phyloP scores from a whole-genome alignment of 352 stramenopile species.

The Phytopythium helicoides region DNA sequence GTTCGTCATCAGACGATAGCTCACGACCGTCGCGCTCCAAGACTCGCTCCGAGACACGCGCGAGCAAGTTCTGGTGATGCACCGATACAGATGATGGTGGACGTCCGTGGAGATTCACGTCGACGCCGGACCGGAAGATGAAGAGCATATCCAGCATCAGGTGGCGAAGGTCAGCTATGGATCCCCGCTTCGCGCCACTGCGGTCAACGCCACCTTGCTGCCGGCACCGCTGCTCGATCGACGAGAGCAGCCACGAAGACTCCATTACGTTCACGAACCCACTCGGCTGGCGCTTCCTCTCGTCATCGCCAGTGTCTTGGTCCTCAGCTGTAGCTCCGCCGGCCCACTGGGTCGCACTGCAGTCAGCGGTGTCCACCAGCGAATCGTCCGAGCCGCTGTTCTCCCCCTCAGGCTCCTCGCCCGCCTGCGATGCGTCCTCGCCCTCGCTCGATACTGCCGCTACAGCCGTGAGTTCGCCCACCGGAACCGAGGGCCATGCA shows the following conservation, averaged over 20 bases:
- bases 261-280: constrained; percentile 79
- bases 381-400: no score
- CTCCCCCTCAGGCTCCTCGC: no score
- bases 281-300: constrained; percentile 13
- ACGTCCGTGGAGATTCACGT: constrained; percentile 50
- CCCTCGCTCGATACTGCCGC: no score
- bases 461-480: no score
- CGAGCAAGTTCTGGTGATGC: constrained; percentile 46
- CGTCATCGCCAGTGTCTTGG: no score
- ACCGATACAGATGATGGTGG: constrained; percentile 31
- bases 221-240: constrained; percentile 55
- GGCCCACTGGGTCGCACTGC: no score
- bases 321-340: no score
- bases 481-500: no score
- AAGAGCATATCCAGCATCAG: constrained; percentile 71
- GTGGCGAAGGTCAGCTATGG: constrained; percentile 47
- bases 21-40: constrained; percentile 3
- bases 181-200: no score
- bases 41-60: constrained; percentile 21
- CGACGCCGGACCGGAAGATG: constrained; percentile 45
- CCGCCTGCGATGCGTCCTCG: no score
- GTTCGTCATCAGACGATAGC: constrained; percentile 19
- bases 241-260: constrained; percentile 66
- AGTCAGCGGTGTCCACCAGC: no score
- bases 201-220: constrained; percentile 4